A percentile compares a stretch with the other conserved stretches of the same genome.
These are phyloP conservation scores for Apiospora malaysiana DNA, from an alignment of 2,329 filamentous ascomycete genomes.

Conservation along the genomic window DNA sequence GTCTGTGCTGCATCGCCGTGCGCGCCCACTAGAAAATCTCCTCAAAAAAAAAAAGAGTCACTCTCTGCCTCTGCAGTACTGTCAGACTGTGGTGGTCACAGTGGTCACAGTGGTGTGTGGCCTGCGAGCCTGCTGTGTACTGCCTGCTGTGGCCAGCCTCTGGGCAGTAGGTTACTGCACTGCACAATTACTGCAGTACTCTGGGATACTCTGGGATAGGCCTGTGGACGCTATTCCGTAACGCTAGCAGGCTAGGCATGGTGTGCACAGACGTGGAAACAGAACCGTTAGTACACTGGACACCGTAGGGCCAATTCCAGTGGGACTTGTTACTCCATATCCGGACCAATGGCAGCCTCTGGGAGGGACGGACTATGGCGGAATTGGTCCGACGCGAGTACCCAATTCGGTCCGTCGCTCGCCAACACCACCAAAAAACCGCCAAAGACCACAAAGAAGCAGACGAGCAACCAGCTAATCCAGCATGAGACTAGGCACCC, in stretches of 20 bases:
- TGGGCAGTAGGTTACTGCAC: too few relatives aligned
- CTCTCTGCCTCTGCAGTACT: not conserved
- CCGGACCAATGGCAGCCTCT: not conserved
- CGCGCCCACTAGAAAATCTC: constrained; percentile 1
- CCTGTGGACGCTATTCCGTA: too few relatives aligned
- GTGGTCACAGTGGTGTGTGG: too few relatives aligned
- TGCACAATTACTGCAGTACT: too few relatives aligned
- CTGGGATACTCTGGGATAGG: too few relatives aligned
- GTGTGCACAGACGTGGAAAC: not conserved
- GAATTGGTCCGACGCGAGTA: not conserved
- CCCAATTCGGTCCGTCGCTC: not conserved
- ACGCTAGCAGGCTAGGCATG: not conserved
- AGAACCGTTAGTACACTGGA: not conserved
- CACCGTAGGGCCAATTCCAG: not conserved
- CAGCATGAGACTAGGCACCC: not conserved
- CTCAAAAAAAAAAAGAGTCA: too few relatives aligned
- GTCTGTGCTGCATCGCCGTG: not conserved
- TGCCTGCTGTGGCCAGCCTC: too few relatives aligned
- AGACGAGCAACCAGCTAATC: not conserved
- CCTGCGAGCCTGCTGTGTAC: too few relatives aligned
- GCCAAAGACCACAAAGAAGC: too few relatives aligned
- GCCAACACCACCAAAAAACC: not conserved
- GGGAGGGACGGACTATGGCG: not conserved
- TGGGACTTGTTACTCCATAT: not conserved
- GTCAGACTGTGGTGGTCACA: too few relatives aligned